phyloP scores from a whole-genome alignment of 2,329 filamentous ascomycete genomes.

The Leptodontidium sp. region DNA sequence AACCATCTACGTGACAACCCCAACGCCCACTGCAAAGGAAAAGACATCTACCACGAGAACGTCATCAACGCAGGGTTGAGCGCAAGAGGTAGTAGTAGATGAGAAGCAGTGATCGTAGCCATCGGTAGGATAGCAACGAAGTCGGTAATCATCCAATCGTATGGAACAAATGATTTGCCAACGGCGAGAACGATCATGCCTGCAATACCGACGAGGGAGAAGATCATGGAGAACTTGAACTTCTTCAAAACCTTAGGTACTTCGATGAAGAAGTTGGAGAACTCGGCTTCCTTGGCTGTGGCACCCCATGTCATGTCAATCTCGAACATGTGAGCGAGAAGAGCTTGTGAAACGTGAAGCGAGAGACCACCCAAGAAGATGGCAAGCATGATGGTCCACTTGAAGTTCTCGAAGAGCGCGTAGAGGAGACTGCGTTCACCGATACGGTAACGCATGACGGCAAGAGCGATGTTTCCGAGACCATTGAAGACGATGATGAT shows the following conservation, averaged over 20 bases:
- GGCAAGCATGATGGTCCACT: constrained; percentile 77
- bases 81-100: constrained; percentile 75
- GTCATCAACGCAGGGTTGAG: constrained; percentile 84
- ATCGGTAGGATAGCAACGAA: constrained; percentile 81
- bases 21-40: constrained; percentile 9
- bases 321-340: constrained; percentile 84
- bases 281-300: constrained; percentile 82
- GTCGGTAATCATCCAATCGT: constrained; percentile 71
- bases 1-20: constrained; percentile 1
- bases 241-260: constrained; percentile 79
- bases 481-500: constrained; percentile 82
- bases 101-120: constrained; percentile 72
- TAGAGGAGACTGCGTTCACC: constrained; percentile 68
- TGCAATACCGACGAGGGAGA: constrained; percentile 66
- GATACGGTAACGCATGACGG: constrained; percentile 75
- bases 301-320: constrained; percentile 88
- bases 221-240: constrained; percentile 71
- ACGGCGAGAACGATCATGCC: constrained; percentile 49
- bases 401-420: constrained; percentile 70
- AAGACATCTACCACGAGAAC: constrained; percentile 70
- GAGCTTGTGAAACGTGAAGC: constrained; percentile 81
- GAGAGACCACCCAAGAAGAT: constrained; percentile 86
- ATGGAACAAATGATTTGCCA: constrained; percentile 63
- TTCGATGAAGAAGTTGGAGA: constrained; percentile 86
- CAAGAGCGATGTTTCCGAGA: constrained; percentile 75